Evolutionary conservation across 2,329 filamentous ascomycete species (phyloP).

Genomic region (Talaromyces sp.): DNA sequence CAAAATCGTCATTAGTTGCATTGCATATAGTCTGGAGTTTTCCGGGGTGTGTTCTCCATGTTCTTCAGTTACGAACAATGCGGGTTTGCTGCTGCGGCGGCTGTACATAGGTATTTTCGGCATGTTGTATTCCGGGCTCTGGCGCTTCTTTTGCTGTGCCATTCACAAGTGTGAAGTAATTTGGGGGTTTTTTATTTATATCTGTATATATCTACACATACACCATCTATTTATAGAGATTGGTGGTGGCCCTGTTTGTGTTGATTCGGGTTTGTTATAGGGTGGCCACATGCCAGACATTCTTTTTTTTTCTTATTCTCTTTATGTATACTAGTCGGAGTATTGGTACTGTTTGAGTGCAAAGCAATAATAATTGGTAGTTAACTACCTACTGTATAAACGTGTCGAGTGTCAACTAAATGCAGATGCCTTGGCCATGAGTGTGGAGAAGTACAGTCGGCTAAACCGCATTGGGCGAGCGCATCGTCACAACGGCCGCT

Average conservation of each 20-base stretch:
- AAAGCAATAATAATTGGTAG: neutral
- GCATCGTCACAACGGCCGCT: slow-evolving; percentile 9
- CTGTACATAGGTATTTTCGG: neutral
- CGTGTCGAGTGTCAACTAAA: too few relatives aligned
- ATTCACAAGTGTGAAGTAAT: neutral
- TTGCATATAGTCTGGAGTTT: neutral
- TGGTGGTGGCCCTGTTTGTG: neutral
- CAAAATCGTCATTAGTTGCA: neutral
- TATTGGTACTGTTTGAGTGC: neutral
- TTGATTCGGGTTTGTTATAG: neutral
- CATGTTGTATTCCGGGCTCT: neutral
- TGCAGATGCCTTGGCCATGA: slow-evolving; percentile 3
- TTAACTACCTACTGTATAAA: too few relatives aligned
- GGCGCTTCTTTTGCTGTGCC: neutral
- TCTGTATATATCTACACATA: neutral
- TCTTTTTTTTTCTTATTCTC: neutral
- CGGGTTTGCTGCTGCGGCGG: neutral
- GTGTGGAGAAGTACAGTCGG: neutral
- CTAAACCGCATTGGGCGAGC: slow-evolving; percentile 13
- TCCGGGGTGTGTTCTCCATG: neutral
- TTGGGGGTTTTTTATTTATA: neutral
- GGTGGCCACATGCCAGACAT: neutral
- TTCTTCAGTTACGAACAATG: neutral
- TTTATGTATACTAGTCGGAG: neutral
- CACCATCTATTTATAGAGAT: neutral